Evolutionary conservation across 1,284 basidiomycete genomes (phyloP), one percentile per base, ranked within the genome.

Genomic region (Irpex sp.): DNA sequence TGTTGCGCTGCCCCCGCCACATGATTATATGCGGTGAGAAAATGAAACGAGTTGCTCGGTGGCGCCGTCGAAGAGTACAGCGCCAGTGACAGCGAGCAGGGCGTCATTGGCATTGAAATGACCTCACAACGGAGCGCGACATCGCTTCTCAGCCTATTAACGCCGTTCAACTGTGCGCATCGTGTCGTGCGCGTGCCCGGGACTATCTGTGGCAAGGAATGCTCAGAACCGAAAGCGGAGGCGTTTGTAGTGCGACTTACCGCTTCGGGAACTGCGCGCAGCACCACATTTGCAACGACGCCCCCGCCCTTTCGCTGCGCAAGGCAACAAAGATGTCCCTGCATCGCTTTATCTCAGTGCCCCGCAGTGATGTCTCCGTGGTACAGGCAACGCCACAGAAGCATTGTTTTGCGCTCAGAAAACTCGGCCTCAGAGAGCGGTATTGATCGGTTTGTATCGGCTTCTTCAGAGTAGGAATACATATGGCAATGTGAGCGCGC

Each of bases 1-100:
- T 33, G 31, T 37, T 59, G 43, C 36, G 39, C 59, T 57, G 11
- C 17, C 26, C 33, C 49, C 31, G 53, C 62, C 50, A 26, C 61
- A 5, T 33, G 31, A 33, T 63, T 19, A n/a, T 19, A 50, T 15
- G 31, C 17, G 11, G 39, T 36, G 11, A 13, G 13, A 49, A 26
- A 21, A 15, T 19, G 26, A 21, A 21, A 31, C 11, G 21, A 8
- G 39, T 13, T 21, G 49, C 21, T 57, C 31, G 31, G 31, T 33
- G 31, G 31, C 31, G 31, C 31, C 31, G 31, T 33, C n/a, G 39
- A 46, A 46, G 39, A 46, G 39, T 46, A 13, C 39, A 46, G 39
- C 39, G n/a, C 31, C 31, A 33, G 31, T 33, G 31, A 33, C 31
- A 33, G 5, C 31, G 31, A 33, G 31, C 31, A 33, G 31, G 31